A percentile compares a stretch with the other conserved stretches of the same genome.
Evolutionary conservation across 2,329 filamentous ascomycete species (phyloP).

Genomic region (Trichophyton equinum): DNA sequence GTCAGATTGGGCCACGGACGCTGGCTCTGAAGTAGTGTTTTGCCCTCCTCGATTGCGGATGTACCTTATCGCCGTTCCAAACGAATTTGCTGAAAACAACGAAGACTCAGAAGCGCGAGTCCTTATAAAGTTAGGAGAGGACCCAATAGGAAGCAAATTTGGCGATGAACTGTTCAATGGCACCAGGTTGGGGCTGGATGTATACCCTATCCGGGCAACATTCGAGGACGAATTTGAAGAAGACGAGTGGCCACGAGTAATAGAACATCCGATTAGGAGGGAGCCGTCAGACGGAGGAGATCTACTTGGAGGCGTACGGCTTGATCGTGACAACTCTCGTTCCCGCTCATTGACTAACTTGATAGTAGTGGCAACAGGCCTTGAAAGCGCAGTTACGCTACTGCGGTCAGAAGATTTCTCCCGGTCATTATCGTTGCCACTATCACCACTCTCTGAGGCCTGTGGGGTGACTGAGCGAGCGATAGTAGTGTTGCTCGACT

Average conservation of each 20-base stretch:
- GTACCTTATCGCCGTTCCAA: constrained; percentile 31
- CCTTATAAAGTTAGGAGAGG: constrained; percentile 20
- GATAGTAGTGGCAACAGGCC: constrained; percentile 23
- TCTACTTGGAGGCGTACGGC: constrained; percentile 7
- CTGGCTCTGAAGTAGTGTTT: constrained; percentile 21
- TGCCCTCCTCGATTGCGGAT: constrained; percentile 24
- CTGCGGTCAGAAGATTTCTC: constrained; percentile 15
- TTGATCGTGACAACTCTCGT: constrained; percentile 7
- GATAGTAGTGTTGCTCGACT: constrained; percentile 14
- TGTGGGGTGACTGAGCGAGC: constrained; percentile 9
- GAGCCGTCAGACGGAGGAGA: constrained; percentile 14
- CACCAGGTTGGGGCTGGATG: constrained; percentile 31
- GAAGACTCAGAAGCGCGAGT: constrained; percentile 26
- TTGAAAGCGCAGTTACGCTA: constrained; percentile 20
- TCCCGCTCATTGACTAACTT: constrained; percentile 26
- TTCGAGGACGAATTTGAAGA: constrained; percentile 27
- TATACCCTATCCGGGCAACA: constrained; percentile 25
- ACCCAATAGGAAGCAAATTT: constrained; percentile 25
- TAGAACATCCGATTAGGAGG: constrained; percentile 13
- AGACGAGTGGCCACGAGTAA: constrained; percentile 9
- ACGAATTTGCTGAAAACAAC: constrained; percentile 29
- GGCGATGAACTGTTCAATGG: constrained; percentile 28
- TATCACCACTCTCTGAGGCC: constrained; percentile 11
- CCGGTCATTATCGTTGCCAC: constrained; percentile 13
- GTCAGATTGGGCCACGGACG: constrained; percentile 11